phyloP scores from a whole-genome alignment of 805 yeast genomes.

The Wickerhamiella vanderwaltii region DNA sequence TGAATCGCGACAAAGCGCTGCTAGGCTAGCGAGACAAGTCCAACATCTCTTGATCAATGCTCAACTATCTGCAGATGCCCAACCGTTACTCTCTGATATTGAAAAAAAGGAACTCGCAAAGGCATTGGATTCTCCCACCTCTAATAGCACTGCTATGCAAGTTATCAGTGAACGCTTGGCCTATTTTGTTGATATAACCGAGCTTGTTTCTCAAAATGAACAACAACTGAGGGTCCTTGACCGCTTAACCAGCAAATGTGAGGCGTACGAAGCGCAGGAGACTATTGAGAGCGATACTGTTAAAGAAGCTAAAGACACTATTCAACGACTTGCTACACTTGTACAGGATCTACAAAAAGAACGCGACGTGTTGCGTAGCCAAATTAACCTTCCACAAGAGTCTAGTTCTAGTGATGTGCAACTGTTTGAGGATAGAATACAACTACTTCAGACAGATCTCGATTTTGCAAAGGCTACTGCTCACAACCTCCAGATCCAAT shows the following conservation, averaged over 20 bases:
- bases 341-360: conserved; percentile 4
- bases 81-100: conserved; percentile 46
- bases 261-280: conserved; percentile 39
- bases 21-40: conserved; percentile 75
- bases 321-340: conserved; percentile 20
- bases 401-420: neutral
- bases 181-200: conserved; percentile 52
- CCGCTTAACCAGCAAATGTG: conserved; percentile 47
- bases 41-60: conserved; percentile 48
- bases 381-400: neutral
- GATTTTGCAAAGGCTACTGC: neutral
- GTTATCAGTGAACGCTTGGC: conserved; percentile 44
- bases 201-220: conserved; percentile 61
- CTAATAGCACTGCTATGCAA: neutral
- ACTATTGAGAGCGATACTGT: conserved; percentile 25
- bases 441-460: neutral
- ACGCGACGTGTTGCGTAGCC: conserved; percentile 2
- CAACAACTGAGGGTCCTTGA: conserved; percentile 44
- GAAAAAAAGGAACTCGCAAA: conserved; percentile 56
- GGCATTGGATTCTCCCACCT: conserved; percentile 30
- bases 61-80: conserved; percentile 48
- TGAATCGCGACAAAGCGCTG: conserved; percentile 43
- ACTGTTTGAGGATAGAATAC: neutral
- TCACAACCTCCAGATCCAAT: neutral
- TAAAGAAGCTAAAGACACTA: conserved; percentile 27